A percentile compares a stretch with the other conserved stretches of the same genome.
Conservation (phyloP, 306 rosid genomes). For the Pyrus bretschneideri region DNA sequence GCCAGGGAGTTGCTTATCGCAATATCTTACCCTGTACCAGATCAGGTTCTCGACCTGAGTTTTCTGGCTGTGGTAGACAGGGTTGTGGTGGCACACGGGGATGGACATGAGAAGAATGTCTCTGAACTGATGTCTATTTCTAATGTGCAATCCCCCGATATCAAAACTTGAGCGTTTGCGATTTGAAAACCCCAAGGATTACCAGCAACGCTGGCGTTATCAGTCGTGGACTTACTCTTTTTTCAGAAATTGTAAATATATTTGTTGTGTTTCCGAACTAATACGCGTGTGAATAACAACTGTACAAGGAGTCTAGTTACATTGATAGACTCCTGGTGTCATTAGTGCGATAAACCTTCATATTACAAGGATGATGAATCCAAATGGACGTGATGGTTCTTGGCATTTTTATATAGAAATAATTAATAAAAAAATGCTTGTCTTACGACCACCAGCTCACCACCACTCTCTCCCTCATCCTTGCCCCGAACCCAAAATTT, state of each 20-base stretch:
- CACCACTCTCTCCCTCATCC: no score
- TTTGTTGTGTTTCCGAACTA: neutral
- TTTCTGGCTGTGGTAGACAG: neutral
- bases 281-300: neutral
- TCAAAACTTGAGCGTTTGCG: neutral
- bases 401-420: no score
- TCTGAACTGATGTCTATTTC: constrained; percentile 29
- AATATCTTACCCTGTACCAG: constrained; percentile 11
- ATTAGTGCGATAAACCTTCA: neutral
- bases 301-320: neutral
- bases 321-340: neutral
- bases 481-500: no score
- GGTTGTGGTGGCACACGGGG: neutral
- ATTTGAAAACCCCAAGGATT: neutral
- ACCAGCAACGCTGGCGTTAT: neutral
- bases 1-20: constrained; percentile 30
- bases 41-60: constrained; percentile 6
- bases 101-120: constrained; percentile 14
- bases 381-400: neutral
- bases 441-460: no score
- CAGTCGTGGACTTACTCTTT: neutral
- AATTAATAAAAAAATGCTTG: no score
- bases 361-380: neutral
- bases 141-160: constrained; percentile 2
- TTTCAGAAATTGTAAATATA: neutral